A percentile compares a stretch with the other conserved stretches of the same genome.
phyloP scores from a whole-genome alignment of 257 asterid species.

The Przewalskia tangutica region DNA sequence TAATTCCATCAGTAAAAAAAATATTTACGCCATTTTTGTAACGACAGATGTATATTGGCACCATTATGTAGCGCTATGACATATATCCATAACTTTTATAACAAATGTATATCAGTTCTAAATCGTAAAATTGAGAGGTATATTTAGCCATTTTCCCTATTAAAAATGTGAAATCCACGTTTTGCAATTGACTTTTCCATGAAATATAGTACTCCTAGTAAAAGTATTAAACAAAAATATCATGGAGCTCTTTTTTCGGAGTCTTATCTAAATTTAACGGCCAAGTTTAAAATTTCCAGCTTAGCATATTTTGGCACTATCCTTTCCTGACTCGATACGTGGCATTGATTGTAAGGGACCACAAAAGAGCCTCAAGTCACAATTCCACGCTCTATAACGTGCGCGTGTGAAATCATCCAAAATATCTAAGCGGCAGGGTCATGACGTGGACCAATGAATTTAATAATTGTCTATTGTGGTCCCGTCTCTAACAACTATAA shows the following conservation, averaged over 20 bases:
- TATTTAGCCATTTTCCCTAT: too few relatives aligned
- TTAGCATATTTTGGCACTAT: neutral
- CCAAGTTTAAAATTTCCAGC: neutral
- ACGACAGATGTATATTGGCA: too few relatives aligned
- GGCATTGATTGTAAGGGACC: slow-evolving; percentile 1
- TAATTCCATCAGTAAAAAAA: too few relatives aligned
- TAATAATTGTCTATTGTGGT: neutral
- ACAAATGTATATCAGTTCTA: too few relatives aligned
- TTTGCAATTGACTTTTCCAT: too few relatives aligned
- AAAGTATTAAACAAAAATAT: neutral
- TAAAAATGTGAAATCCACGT: too few relatives aligned
- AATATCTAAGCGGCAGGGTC: slow-evolving; percentile 9
- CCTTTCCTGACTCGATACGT: slow-evolving; percentile 6
- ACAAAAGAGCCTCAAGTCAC: neutral
- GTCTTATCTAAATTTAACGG: neutral
- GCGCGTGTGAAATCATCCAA: slow-evolving; percentile 4
- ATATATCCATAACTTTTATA: too few relatives aligned
- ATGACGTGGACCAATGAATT: slow-evolving; percentile 12
- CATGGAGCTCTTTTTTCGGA: neutral
- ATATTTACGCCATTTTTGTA: too few relatives aligned
- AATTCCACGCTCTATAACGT: neutral
- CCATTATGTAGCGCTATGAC: too few relatives aligned
- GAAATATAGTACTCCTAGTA: too few relatives aligned
- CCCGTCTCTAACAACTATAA: neutral
- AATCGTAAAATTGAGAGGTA: too few relatives aligned